Evolutionary conservation across 305 asterid genomes (phyloP).

Genomic region (Caryopteris hybrid): DNA sequence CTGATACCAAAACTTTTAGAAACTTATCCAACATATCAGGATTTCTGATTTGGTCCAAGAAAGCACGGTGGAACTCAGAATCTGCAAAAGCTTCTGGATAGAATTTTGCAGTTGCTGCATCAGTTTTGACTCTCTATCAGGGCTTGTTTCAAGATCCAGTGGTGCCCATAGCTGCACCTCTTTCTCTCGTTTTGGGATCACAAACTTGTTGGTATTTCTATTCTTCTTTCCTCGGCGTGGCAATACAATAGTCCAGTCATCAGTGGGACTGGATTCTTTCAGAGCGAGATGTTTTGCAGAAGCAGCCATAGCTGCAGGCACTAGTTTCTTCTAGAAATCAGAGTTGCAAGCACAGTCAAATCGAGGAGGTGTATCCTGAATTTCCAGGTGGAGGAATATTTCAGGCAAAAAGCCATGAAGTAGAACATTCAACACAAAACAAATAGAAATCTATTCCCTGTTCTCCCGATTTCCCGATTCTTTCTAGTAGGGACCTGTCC

Average conservation of each 20-base stretch:
- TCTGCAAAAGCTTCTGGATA: slow-evolving; percentile 43
- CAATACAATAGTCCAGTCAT: slow-evolving; percentile 74
- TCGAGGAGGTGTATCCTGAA: background rate
- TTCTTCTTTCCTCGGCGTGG: slow-evolving; percentile 63
- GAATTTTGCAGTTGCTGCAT: slow-evolving; percentile 49
- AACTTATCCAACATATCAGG: slow-evolving; percentile 39
- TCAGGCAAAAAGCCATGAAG: background rate
- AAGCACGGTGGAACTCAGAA: slow-evolving; percentile 37
- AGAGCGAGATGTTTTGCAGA: slow-evolving; percentile 18
- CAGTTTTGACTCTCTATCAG: slow-evolving; percentile 51
- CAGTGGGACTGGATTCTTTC: slow-evolving; percentile 25
- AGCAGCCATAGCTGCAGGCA: slow-evolving; percentile 40
- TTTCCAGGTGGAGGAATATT: background rate
- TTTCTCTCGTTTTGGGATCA: slow-evolving; percentile 25
- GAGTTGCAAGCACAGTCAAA: background rate
- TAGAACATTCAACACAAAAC: background rate
- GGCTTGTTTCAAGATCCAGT: slow-evolving; percentile 38
- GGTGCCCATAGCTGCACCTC: slow-evolving; percentile 60
- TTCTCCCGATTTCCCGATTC: background rate
- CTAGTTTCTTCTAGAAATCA: background rate
- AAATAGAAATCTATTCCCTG: background rate
- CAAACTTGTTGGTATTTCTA: slow-evolving; percentile 16
- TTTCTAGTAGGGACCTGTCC: background rate
- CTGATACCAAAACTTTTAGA: slow-evolving; percentile 42
- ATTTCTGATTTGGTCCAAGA: slow-evolving; percentile 42